A percentile compares a stretch with the other conserved stretches of the same genome.
Evolutionary conservation across 768 basidiomycete species (phyloP).

Genomic region (Nidularia pulvinata): DNA sequence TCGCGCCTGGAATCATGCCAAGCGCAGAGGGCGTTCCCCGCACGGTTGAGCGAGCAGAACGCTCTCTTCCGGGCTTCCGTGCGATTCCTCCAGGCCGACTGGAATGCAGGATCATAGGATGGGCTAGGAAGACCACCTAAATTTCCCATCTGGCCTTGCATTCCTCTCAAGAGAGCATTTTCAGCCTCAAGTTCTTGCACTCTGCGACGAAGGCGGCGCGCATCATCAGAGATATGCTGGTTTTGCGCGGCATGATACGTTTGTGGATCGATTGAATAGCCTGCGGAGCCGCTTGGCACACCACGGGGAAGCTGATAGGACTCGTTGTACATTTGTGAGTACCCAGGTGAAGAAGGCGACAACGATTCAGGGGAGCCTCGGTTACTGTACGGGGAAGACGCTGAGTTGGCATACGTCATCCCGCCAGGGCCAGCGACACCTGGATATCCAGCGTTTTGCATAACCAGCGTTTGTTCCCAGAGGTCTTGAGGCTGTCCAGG

Average conservation of each 20-base stretch:
- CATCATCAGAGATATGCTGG: conserved; percentile 43
- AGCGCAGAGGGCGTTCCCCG: conserved; percentile 86
- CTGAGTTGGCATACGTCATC: too few species aligned
- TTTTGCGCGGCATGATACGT: conserved; percentile 1
- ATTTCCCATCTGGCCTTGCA: conserved; percentile 9
- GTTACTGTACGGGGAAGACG: background rate
- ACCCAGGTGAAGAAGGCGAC: conserved; percentile 26
- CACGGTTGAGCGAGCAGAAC: conserved; percentile 83
- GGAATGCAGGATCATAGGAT: conserved; percentile 46
- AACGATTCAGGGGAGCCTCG: conserved; percentile 35
- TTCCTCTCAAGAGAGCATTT: conserved; percentile 29
- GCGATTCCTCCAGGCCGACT: conserved; percentile 67
- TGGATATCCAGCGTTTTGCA: conserved; percentile 22
- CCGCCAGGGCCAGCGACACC: conserved; percentile 10
- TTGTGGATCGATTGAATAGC: background rate
- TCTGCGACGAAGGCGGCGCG: conserved; percentile 52
- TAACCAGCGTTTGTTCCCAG: conserved; percentile 18
- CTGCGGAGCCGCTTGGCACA: background rate
- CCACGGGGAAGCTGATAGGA: background rate
- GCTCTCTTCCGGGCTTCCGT: conserved; percentile 71
- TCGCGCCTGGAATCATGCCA: conserved; percentile 92
- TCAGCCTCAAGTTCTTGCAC: conserved; percentile 66
- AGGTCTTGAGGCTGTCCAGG: conserved; percentile 5
- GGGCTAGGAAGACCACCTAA: conserved; percentile 22
- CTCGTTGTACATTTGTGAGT: conserved; percentile 8